These are phyloP conservation scores for Xylariaceae sp. DNA, from an alignment of 2,329 filamentous ascomycete genomes.

Conservation along the genomic window DNA sequence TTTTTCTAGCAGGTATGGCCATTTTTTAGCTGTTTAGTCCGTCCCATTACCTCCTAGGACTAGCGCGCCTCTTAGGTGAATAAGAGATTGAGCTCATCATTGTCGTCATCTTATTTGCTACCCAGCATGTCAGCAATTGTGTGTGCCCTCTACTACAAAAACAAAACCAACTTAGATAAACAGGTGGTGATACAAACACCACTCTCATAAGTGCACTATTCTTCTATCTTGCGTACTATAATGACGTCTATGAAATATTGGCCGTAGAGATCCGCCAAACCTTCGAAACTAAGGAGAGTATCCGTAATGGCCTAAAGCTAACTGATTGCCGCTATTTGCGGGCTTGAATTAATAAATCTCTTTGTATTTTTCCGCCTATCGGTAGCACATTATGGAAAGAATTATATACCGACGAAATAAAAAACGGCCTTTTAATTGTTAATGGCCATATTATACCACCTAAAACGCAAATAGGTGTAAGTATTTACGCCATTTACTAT, in stretches of 20 bases:
- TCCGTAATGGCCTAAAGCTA: background rate
- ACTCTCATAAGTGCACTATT: background rate
- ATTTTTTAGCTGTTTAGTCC: no score
- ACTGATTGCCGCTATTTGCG: slow-evolving; percentile 6
- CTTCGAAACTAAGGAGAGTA: background rate
- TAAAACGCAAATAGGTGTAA: slow-evolving; percentile 6
- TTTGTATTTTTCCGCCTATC: slow-evolving; percentile 7
- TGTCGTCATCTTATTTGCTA: no score
- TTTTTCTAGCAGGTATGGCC: no score
- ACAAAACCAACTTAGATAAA: no score
- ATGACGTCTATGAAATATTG: background rate
- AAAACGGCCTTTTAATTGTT: no score
- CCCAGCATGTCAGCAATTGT: no score
- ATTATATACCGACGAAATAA: no score
- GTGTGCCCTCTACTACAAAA: no score
- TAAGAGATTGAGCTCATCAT: no score
- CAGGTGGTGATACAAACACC: background rate
- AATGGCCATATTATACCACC: slow-evolving; percentile 3
- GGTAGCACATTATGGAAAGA: slow-evolving; percentile 3
- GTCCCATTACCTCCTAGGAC: no score
- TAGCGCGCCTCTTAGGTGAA: no score
- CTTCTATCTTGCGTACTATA: slow-evolving; percentile 1
- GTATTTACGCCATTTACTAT: slow-evolving; percentile 6
- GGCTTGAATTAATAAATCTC: slow-evolving; percentile 8
- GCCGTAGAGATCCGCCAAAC: background rate